Conservation (phyloP, 2,329 filamentous ascomycete genomes). For the Thermoascus crustaceus region DNA sequence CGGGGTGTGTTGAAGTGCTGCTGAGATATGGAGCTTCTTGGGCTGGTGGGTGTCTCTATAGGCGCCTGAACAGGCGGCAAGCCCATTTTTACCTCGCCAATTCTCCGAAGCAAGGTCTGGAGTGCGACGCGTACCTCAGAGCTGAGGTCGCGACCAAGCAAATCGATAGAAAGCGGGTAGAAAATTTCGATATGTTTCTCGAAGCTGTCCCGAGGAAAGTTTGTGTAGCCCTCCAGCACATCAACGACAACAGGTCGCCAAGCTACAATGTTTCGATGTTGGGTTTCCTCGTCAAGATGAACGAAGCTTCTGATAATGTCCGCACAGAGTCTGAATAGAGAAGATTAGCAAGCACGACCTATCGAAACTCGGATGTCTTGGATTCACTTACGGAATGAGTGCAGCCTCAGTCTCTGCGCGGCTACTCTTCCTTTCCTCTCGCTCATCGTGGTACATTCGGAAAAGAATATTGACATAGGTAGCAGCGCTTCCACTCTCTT, state of each 20-base stretch:
- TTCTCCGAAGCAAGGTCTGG: conserved; percentile 66
- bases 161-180: conserved; percentile 75
- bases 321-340: conserved; percentile 58
- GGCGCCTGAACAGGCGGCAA: conserved; percentile 27
- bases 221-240: conserved; percentile 84
- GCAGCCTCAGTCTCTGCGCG: conserved; percentile 81
- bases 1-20: conserved; percentile 17
- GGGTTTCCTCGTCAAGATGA: conserved; percentile 84
- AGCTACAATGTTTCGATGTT: conserved; percentile 92
- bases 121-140: conserved; percentile 70
- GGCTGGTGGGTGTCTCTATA: conserved; percentile 22
- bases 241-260: conserved; percentile 97
- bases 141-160: conserved; percentile 74
- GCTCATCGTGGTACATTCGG: conserved; percentile 90
- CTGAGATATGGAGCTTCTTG: conserved; percentile 29
- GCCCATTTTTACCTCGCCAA: conserved; percentile 65
- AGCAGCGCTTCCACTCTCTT: conserved; percentile 84
- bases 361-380: background rate
- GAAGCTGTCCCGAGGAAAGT: conserved; percentile 74
- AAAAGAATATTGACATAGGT: conserved; percentile 96
- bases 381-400: conserved; percentile 60
- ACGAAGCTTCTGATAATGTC: conserved; percentile 87
- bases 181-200: conserved; percentile 71
- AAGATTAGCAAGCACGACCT: conserved; percentile 13
- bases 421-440: conserved; percentile 70